These are phyloP conservation scores for Arachis hypogaea DNA, from an alignment of 306 rosid genomes.

Conservation along the genomic window DNA sequence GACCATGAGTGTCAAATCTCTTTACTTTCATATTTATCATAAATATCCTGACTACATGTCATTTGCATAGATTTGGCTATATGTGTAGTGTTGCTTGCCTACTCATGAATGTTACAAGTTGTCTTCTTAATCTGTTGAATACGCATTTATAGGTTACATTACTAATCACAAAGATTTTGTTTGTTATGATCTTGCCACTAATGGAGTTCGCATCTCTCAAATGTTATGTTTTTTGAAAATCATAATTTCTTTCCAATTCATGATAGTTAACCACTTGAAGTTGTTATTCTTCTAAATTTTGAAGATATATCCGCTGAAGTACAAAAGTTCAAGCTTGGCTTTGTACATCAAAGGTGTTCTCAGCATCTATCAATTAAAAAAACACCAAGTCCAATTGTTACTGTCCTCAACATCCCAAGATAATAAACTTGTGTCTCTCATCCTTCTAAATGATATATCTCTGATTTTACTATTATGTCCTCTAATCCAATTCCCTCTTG, in stretches of 20 bases:
- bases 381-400: background rate
- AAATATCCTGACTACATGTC: background rate
- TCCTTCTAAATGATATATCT: background rate
- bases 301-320: background rate
- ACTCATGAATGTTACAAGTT: too few relatives aligned
- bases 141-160: background rate
- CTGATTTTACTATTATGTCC: background rate
- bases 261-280: background rate
- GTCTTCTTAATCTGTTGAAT: background rate
- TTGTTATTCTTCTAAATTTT: background rate
- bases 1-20: background rate
- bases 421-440: background rate
- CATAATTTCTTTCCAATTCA: background rate
- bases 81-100: background rate
- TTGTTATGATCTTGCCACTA: background rate
- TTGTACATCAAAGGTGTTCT: background rate
- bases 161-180: background rate
- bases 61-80: background rate
- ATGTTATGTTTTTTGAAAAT: background rate
- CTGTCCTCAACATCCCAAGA: background rate
- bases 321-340: background rate
- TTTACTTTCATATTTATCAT: background rate
- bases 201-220: background rate
- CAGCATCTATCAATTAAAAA: too few relatives aligned
- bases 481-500: background rate